Base-by-base conservation (phyloP, 2,329 filamentous ascomycete genomes). In the Beauveria medogensis region DNA sequence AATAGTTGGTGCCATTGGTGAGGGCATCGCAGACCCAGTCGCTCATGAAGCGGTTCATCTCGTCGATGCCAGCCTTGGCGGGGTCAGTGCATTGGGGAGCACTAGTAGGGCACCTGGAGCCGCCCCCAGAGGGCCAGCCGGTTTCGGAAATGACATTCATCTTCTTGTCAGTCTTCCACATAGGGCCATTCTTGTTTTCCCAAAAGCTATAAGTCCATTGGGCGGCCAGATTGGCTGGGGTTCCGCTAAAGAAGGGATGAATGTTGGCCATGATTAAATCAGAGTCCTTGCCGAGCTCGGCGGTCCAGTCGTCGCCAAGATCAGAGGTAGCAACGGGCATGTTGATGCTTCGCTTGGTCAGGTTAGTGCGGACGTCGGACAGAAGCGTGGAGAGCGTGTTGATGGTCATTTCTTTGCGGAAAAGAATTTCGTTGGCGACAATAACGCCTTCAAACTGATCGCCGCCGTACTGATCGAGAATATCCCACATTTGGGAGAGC, bases 211-310 rank as follows among this genome's bases (percentile, higher is more conserved):
- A 90, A 0, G 93, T 96, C 93, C 93, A 97, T 8, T 71, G 75
- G 0, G 92, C 87, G 0, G 91, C 91, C 1, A 82, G 72, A 2
- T 83, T 77, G 2, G 86, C 87, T 0, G 82, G 77, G 14, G 91
- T 85, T 52, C 93, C 93, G 0, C 87, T 89, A 70, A 97, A 97
- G 80, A 97, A 97, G 0, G 94, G 93, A 71, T 97, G 94, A 59
- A 97, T 90, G 71, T 97, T 97, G 67, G 91, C 89, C 92, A 97
- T 97, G 74, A 97, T 86, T 68, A 90, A 87, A 73, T 97, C 92
- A 47, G 91, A 89, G 56, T 85, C 80, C 4, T 75, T 67, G 0
- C 89, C 89, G 20, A 97, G 82, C 2, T 80, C 78, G 0, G 80
- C 69, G 3, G 85, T 88, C 93, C 93, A 97, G 68, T 93, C 89